These are phyloP conservation scores for Pholiota conissans DNA, from an alignment of 768 basidiomycete species.

Conservation along the genomic window DNA sequence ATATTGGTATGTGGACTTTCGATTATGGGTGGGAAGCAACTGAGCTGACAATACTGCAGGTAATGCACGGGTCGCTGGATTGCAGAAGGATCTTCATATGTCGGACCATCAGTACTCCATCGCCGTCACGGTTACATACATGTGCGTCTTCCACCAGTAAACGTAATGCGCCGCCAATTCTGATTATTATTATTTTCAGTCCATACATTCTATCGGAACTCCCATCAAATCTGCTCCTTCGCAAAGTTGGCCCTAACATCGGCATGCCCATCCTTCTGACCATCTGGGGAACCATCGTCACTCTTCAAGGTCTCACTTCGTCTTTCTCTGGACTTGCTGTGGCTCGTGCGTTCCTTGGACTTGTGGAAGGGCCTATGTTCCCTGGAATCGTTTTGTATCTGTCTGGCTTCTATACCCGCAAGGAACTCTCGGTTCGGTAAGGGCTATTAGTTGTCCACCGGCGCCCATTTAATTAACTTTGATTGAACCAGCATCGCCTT, in stretches of 20 bases:
- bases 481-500: slow-evolving; percentile 29
- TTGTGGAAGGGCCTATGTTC: slow-evolving; percentile 46
- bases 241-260: slow-evolving; percentile 43
- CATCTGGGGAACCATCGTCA: slow-evolving; percentile 49
- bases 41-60: slow-evolving; percentile 14
- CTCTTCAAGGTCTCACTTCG: slow-evolving; percentile 37
- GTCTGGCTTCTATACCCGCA: slow-evolving; percentile 32
- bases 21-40: neutral
- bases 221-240: slow-evolving; percentile 46
- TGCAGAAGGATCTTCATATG: slow-evolving; percentile 42
- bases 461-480: neutral
- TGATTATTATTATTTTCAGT: slow-evolving; percentile 7
- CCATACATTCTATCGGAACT: slow-evolving; percentile 49
- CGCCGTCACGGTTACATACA: slow-evolving; percentile 29
- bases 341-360: slow-evolving; percentile 51
- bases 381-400: slow-evolving; percentile 38
- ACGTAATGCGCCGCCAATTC: neutral
- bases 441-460: neutral
- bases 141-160: slow-evolving; percentile 15
- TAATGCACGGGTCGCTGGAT: slow-evolving; percentile 50
- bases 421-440: slow-evolving; percentile 13
- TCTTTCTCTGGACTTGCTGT: slow-evolving; percentile 45
- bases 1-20: slow-evolving; percentile 25
- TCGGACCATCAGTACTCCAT: slow-evolving; percentile 39
- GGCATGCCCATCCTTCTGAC: slow-evolving; percentile 49